These are phyloP conservation scores for Mucor irregularis DNA, from an alignment of 371 early-diverging fungal species.

Conservation along the genomic window DNA sequence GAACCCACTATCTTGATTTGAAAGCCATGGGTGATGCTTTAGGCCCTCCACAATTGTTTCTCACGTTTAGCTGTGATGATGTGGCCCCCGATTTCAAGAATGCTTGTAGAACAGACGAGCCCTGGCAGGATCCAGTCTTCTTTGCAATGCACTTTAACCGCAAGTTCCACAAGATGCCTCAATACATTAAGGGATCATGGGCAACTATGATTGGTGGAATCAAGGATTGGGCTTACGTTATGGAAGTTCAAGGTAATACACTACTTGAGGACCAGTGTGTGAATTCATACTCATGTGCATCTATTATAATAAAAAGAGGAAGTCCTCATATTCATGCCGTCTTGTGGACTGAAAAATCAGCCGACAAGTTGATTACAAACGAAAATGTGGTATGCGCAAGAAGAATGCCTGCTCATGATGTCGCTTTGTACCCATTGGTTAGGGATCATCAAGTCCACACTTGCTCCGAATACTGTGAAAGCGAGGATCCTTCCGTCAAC, in stretches of 20 bases:
- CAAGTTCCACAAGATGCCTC: neutral
- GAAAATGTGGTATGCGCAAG: neutral
- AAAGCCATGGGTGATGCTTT: neutral
- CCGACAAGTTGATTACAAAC: neutral
- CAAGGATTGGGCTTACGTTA: neutral
- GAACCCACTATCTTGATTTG: neutral
- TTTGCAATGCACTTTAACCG: conserved; percentile 2
- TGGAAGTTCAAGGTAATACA: conserved; percentile 3
- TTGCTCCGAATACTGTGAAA: neutral
- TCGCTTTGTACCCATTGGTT: neutral
- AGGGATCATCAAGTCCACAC: neutral
- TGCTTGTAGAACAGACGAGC: neutral
- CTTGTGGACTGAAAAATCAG: conserved; percentile 1
- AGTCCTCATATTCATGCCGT: conserved; percentile 4
- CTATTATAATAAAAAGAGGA: too few relatives aligned
- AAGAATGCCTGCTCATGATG: neutral
- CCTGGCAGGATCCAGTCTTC: conserved; percentile 7
- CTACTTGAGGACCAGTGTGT: too few relatives aligned
- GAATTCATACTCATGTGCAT: too few relatives aligned
- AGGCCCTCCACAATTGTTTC: conserved; percentile 9
- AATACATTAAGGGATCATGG: neutral
- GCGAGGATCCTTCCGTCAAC: neutral
- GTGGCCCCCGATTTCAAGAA: neutral
- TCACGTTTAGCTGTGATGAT: conserved; percentile 8
- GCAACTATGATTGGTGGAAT: conserved; percentile 4